Conservation (phyloP, 495 filamentous ascomycete species). For the Coniosporium apollinis region DNA sequence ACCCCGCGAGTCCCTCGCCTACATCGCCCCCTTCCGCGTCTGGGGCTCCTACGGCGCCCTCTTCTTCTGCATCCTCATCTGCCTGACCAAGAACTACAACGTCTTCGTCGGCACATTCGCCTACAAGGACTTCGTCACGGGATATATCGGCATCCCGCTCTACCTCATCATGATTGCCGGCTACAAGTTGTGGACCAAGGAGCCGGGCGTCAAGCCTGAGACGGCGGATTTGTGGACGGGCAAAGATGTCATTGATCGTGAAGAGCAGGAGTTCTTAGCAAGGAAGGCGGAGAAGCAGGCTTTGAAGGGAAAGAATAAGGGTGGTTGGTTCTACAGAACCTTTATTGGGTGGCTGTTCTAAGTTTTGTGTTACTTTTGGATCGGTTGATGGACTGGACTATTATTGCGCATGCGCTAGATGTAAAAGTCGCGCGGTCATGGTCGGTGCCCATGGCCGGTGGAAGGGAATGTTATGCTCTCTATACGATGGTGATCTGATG, state of each 20-base stretch:
- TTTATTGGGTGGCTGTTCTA: conserved; percentile 57
- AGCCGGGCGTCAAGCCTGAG: conserved; percentile 34
- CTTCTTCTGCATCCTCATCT: conserved; percentile 50
- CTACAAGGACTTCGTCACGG: conserved; percentile 64
- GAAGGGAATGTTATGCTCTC: too few relatives aligned
- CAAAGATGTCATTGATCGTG: conserved; percentile 55
- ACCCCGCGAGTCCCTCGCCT: conserved; percentile 46
- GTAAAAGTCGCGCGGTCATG: too few relatives aligned
- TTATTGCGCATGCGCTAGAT: too few relatives aligned
- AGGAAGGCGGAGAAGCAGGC: conserved; percentile 30
- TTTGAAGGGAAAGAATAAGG: conserved; percentile 13
- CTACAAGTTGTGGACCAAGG: conserved; percentile 44
- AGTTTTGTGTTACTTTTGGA: too few relatives aligned
- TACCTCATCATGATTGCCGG: conserved; percentile 57
- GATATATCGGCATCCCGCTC: conserved; percentile 66
- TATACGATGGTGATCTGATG: too few relatives aligned
- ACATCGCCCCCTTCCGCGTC: conserved; percentile 53
- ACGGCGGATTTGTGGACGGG: conserved; percentile 53
- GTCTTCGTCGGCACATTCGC: conserved; percentile 51
- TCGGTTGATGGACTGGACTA: too few relatives aligned
- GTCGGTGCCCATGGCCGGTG: too few relatives aligned
- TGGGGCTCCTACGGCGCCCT: conserved; percentile 52
- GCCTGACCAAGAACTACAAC: conserved; percentile 61
- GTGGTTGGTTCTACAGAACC: conserved; percentile 38
- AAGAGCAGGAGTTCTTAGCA: conserved; percentile 54